phyloP scores from a whole-genome alignment of 331 rosid genomes.

The Pyrus hybrid region DNA sequence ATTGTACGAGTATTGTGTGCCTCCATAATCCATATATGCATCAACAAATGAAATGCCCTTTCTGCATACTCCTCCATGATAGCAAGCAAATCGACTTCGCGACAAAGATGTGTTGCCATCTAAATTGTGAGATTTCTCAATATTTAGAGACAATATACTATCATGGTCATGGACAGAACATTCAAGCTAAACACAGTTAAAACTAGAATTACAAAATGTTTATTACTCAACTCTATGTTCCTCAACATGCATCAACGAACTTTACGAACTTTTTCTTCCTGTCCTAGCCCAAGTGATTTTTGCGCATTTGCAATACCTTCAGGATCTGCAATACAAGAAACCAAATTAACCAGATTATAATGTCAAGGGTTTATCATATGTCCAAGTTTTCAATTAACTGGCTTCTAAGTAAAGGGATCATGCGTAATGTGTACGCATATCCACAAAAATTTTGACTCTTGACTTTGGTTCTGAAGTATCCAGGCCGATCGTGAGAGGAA shows the following conservation, averaged over 20 bases:
- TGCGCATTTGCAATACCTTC: slow-evolving; percentile 51
- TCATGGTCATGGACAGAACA: background rate
- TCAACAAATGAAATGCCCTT: background rate
- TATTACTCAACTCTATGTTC: background rate
- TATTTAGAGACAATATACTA: background rate
- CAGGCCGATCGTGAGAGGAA: background rate
- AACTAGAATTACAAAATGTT: background rate
- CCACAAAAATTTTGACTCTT: background rate
- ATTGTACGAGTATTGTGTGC: background rate
- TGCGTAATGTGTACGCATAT: background rate
- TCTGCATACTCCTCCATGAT: too few species aligned
- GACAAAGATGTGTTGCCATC: background rate
- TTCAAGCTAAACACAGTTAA: background rate
- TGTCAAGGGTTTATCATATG: background rate
- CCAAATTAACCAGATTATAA: background rate
- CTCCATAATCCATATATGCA: too few species aligned
- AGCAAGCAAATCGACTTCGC: too few species aligned
- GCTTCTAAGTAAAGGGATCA: background rate
- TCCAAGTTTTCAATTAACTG: background rate
- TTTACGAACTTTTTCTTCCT: slow-evolving; percentile 39
- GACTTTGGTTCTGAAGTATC: background rate
- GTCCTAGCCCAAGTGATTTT: slow-evolving; percentile 53
- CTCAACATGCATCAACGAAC: slow-evolving; percentile 17
- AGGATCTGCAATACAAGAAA: slow-evolving; percentile 33
- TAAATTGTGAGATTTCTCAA: background rate